Evolutionary conservation across 345 rosid species (phyloP), one percentile per base, ranked within the genome.

Genomic region (Acer saccharum): DNA sequence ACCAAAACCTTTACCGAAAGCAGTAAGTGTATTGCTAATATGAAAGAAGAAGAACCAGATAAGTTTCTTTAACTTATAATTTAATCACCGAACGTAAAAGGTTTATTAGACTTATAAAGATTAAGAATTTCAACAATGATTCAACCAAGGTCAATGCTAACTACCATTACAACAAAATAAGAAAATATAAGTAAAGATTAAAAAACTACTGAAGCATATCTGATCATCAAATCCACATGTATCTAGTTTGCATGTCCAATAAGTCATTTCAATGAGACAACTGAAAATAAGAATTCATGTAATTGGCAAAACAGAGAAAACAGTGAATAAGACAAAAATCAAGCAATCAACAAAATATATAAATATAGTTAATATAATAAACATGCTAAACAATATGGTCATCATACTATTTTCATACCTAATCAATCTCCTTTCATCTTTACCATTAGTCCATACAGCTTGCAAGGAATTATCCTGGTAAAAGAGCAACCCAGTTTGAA

Each of bases 381-480:
- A 12, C 32, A 55, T 12, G 12, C 23, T 54, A 65, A 65, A 62
- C 10, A 3, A 35, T 7, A 23, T 25, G n/a, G 13, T 27, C 20
- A 61, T 78, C 27, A 65, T 35, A 17, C 67, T 10, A 79, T 68
- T 43, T 8, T 52, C 73, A 54, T 73, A 93, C 97, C 97, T 84
- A 61, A 93, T 90, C 65, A 87, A 70, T 81, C 83, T 89, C 79
- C 84, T 81, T 14, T 81, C 81, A 61, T 69, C 73, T 58, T 52
- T 17, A 52, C 74, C 76, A 58, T 67, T 81, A 48, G 79, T 63
- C 94, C 94, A 91, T 9, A 93, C 90, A 57, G 95, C 97, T 88
- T 93, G 97, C 83, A 93, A 84, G 50, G 94, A 93, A 81, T 91
- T 91, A 80, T 91, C 97, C 95, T 91, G 87, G 52, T 23, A 77